phyloP scores from a whole-genome alignment of 1,284 basidiomycete genomes.

The Rhodotorula sp. region DNA sequence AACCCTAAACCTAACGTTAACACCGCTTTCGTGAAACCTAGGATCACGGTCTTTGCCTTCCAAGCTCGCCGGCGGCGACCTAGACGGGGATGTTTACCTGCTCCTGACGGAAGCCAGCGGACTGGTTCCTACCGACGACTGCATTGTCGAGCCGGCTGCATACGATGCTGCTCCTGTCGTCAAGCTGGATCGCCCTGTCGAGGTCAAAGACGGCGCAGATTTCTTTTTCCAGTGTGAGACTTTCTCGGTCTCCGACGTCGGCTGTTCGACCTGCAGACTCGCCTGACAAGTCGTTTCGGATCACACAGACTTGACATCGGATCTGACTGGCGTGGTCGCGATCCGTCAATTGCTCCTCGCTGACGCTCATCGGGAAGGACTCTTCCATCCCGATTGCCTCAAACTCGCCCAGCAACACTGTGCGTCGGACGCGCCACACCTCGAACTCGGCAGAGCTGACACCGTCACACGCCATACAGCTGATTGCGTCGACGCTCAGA shows the following conservation, averaged over 20 bases:
- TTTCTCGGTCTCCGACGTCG: not conserved
- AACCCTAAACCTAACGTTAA: no score
- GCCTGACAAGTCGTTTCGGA: not conserved
- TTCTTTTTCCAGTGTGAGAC: conserved; percentile 31
- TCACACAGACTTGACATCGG: conserved; percentile 7
- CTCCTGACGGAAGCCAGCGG: conserved; percentile 16
- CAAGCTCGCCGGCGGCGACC: conserved; percentile 23
- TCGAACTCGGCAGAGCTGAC: not conserved
- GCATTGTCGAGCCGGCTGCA: conserved; percentile 8
- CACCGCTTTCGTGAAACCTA: not conserved
- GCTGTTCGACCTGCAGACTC: not conserved
- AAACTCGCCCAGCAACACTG: conserved; percentile 28
- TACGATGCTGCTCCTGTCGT: conserved; percentile 11
- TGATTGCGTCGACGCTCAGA: conserved; percentile 28
- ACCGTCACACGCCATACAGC: not conserved
- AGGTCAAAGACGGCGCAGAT: conserved; percentile 12
- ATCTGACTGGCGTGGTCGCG: conserved; percentile 19
- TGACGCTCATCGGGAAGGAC: conserved; percentile 13
- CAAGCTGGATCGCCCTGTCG: conserved; percentile 9
- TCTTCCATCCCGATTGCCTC: conserved; percentile 21
- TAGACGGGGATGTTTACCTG: conserved; percentile 26
- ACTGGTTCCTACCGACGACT: not conserved
- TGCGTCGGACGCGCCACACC: not conserved
- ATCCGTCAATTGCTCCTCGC: conserved; percentile 18
- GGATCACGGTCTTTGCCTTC: conserved; percentile 19